These are phyloP conservation scores for Paracamarosporium sp. DNA, from an alignment of 2,329 filamentous ascomycete species.

Conservation along the genomic window DNA sequence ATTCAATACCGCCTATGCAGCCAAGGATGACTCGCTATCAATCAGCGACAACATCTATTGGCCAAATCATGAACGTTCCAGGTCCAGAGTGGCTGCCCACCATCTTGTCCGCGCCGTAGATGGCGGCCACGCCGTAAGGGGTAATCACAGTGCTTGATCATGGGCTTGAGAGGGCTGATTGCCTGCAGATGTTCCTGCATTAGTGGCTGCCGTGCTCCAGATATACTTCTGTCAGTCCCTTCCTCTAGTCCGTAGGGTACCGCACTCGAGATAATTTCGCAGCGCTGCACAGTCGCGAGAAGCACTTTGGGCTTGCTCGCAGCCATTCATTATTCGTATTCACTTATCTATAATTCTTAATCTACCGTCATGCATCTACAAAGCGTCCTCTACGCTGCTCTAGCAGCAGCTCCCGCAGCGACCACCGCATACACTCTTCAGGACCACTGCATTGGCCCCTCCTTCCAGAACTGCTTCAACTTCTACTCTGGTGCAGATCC, in stretches of 20 bases:
- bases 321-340: background rate
- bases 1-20: background rate
- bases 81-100: slow-evolving; percentile 2
- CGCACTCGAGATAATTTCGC: background rate
- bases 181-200: slow-evolving; percentile 4
- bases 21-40: slow-evolving; percentile 7
- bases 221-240: slow-evolving; percentile 5
- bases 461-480: slow-evolving; percentile 22
- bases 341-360: background rate
- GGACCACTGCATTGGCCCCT: slow-evolving; percentile 18
- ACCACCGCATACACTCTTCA: slow-evolving; percentile 14
- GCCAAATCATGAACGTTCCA: background rate
- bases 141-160: background rate
- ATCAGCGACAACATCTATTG: slow-evolving; percentile 2
- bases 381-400: background rate
- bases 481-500: slow-evolving; percentile 47
- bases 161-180: slow-evolving; percentile 2
- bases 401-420: background rate
- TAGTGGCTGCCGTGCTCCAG: background rate
- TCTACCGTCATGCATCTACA: background rate
- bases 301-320: background rate
- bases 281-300: background rate
- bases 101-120: background rate
- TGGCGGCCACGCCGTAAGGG: background rate
- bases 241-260: background rate